A percentile compares a stretch with the other conserved stretches of the same genome.
Conservation (phyloP, 2,329 filamentous ascomycete species). For the Falciphora oryzae region DNA sequence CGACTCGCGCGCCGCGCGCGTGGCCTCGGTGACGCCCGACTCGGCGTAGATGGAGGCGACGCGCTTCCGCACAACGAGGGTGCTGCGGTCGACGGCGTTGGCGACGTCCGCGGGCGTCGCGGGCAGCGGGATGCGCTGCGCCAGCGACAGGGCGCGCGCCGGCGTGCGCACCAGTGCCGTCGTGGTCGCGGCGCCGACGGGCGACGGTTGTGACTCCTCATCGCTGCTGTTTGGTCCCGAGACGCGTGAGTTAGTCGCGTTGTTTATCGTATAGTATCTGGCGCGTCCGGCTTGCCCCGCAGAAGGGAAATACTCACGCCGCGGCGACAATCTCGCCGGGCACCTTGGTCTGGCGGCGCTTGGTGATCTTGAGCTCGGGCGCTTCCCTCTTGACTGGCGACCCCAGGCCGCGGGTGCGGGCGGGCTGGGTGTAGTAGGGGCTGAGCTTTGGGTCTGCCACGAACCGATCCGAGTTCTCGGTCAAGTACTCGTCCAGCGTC, state of each 20-base stretch:
- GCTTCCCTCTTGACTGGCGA: conserved; percentile 57
- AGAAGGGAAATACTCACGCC: conserved; percentile 32
- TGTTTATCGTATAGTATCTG: no score
- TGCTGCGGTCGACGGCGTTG: conserved; percentile 66
- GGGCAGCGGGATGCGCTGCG: conserved; percentile 64
- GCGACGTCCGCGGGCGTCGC: conserved; percentile 76
- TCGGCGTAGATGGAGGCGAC: conserved; percentile 58
- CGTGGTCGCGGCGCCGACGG: conserved; percentile 31
- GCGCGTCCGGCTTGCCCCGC: no score
- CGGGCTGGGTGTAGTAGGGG: conserved; percentile 62
- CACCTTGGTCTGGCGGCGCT: conserved; percentile 39
- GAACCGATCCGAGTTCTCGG: conserved; percentile 61
- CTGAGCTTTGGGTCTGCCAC: conserved; percentile 58
- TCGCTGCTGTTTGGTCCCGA: not conserved
- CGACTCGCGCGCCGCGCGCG: conserved; percentile 60
- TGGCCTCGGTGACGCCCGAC: conserved; percentile 60
- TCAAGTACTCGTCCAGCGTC: conserved; percentile 67
- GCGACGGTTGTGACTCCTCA: conserved; percentile 11
- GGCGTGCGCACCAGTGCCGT: conserved; percentile 42
- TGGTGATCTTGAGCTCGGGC: conserved; percentile 39
- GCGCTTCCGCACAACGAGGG: conserved; percentile 59
- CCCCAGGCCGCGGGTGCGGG: conserved; percentile 50
- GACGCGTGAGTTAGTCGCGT: no score
- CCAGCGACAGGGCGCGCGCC: conserved; percentile 46
- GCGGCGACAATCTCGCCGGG: conserved; percentile 36